Evolutionary conservation across 2,329 filamentous ascomycete species (phyloP).

Genomic region (Xylaria polymorpha): DNA sequence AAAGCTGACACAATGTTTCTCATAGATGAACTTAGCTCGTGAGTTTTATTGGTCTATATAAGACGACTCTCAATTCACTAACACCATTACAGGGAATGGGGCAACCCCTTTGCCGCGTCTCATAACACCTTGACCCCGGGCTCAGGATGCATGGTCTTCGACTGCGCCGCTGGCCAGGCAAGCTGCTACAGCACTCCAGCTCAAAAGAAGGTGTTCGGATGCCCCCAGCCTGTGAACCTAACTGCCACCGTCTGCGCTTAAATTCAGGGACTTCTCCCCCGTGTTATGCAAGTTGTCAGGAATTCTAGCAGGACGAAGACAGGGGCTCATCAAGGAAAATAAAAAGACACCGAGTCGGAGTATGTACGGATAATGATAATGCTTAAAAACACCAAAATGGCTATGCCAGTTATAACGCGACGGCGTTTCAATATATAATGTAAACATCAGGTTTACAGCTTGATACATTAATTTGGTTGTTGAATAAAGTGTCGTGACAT

Average conservation of each 20-base stretch:
- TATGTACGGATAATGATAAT: conserved; percentile 14
- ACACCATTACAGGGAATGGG: conserved; percentile 47
- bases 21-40: conserved; percentile 55
- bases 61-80: conserved; percentile 24
- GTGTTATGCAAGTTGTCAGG: not conserved
- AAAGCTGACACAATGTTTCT: conserved; percentile 24
- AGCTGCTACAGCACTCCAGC: conserved; percentile 56
- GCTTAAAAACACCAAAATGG: not conserved
- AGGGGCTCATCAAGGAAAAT: not conserved
- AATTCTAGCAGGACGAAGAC: conserved; percentile 1
- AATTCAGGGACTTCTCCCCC: not conserved
- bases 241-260: conserved; percentile 49
- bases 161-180: conserved; percentile 53
- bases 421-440: not conserved
- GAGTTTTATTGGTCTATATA: conserved; percentile 30
- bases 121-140: conserved; percentile 55
- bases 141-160: conserved; percentile 53
- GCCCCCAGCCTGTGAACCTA: conserved; percentile 55
- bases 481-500: not conserved
- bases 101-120: conserved; percentile 55
- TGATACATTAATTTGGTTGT: not conserved
- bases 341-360: not conserved
- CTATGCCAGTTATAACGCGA: not conserved
- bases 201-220: conserved; percentile 55
- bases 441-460: not conserved